phyloP scores from a whole-genome alignment of 2,329 filamentous ascomycete genomes.

The Penicillium sp. region DNA sequence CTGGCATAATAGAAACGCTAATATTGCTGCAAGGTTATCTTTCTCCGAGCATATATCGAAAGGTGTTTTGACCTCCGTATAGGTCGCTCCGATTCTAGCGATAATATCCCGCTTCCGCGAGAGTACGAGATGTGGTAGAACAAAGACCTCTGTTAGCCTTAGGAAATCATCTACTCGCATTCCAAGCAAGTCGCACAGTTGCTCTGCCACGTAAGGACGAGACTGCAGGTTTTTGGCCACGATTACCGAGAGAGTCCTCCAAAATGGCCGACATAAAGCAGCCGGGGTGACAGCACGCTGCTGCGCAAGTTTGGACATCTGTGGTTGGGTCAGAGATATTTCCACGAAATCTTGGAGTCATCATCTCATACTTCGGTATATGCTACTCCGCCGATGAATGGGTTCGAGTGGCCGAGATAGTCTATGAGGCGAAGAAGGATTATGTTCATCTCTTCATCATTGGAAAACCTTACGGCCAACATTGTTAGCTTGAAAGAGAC shows the following conservation, averaged over 20 bases:
- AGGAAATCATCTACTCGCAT: slow-evolving; percentile 77
- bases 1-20: slow-evolving; percentile 64
- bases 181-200: slow-evolving; percentile 79
- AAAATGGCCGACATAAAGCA: slow-evolving; percentile 82
- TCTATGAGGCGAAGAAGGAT: slow-evolving; percentile 83
- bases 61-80: slow-evolving; percentile 55
- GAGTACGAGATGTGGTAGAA: slow-evolving; percentile 84
- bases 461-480: slow-evolving; percentile 60
- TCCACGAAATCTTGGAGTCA: neutral
- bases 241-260: slow-evolving; percentile 81
- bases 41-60: slow-evolving; percentile 68
- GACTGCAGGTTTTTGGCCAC: slow-evolving; percentile 80
- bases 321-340: slow-evolving; percentile 1
- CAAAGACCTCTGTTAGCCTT: slow-evolving; percentile 75
- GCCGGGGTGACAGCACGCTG: slow-evolving; percentile 65
- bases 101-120: slow-evolving; percentile 78
- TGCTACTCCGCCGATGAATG: slow-evolving; percentile 77
- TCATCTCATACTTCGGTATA: slow-evolving; percentile 71
- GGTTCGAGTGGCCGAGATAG: slow-evolving; percentile 83
- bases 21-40: slow-evolving; percentile 62
- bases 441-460: slow-evolving; percentile 83
- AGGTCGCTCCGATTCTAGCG: slow-evolving; percentile 76
- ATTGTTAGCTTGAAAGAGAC: slow-evolving; percentile 18
- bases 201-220: slow-evolving; percentile 79
- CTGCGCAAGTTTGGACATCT: slow-evolving; percentile 74